Evolutionary conservation across 164 flowering plant genomes (phyloP).

Genomic region (Euptelea pleiosperma): DNA sequence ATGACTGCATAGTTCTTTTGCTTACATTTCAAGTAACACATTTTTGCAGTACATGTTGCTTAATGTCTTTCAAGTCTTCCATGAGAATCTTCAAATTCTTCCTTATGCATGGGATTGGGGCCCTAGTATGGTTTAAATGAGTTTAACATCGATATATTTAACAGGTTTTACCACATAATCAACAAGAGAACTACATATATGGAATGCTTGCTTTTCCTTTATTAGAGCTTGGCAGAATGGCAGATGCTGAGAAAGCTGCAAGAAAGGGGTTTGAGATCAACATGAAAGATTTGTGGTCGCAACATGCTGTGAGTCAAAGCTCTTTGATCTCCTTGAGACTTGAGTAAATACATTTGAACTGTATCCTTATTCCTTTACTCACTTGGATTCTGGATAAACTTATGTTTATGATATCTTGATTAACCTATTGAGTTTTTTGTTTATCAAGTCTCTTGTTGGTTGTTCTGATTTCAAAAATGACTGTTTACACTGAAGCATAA

Average conservation of each 20-base stretch:
- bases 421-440: too few species aligned
- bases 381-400: not conserved
- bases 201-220: conserved; percentile 93
- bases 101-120: not conserved
- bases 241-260: conserved; percentile 81
- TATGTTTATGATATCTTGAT: too few species aligned
- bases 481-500: too few species aligned
- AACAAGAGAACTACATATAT: conserved; percentile 56
- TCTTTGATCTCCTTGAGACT: not conserved
- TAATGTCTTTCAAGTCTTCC: not conserved
- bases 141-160: conserved; percentile 3
- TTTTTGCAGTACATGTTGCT: not conserved
- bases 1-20: not conserved
- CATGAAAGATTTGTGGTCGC: conserved; percentile 77
- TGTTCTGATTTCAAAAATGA: too few species aligned
- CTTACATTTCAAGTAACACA: conserved; percentile 2
- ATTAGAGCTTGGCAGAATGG: conserved; percentile 71
- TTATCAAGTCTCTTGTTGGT: too few species aligned
- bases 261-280: conserved; percentile 68
- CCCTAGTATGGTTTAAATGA: not conserved
- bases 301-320: conserved; percentile 69
- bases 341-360: not conserved
- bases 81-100: not conserved
- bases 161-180: conserved; percentile 68
- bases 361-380: not conserved